phyloP scores from a whole-genome alignment of 768 basidiomycete species.

The Suillus subalutaceus region DNA sequence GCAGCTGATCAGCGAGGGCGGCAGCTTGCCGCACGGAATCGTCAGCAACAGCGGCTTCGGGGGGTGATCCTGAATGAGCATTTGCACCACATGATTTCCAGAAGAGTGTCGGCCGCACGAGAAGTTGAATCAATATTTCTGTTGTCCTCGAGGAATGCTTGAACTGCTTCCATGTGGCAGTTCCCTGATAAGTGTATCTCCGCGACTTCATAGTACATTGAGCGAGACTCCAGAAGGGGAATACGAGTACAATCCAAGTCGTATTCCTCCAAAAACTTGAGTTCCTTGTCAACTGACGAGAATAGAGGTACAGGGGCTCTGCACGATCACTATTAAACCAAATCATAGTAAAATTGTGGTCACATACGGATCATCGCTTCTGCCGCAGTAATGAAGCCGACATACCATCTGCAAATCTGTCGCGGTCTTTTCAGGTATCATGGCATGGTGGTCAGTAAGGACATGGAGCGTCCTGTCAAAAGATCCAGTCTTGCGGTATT shows the following conservation, averaged over 20 bases:
- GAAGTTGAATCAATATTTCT: constrained; percentile 27
- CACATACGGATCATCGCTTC: constrained; percentile 31
- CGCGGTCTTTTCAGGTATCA: constrained; percentile 36
- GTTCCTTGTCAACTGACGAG: constrained; percentile 36
- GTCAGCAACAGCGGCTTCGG: constrained; percentile 9
- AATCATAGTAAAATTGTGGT: not conserved
- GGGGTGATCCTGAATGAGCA: constrained; percentile 42
- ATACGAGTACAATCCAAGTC: constrained; percentile 53
- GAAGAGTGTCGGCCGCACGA: constrained; percentile 41
- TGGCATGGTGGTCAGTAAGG: constrained; percentile 36
- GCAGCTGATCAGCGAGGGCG: constrained; percentile 22
- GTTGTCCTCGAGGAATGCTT: constrained; percentile 43
- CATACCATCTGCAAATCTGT: constrained; percentile 45
- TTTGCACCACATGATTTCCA: constrained; percentile 48
- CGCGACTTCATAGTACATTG: constrained; percentile 51
- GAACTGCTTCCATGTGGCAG: constrained; percentile 48
- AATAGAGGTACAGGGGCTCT: constrained; percentile 58
- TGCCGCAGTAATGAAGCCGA: constrained; percentile 47
- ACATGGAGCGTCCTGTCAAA: constrained; percentile 58
- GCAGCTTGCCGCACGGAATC: constrained; percentile 24
- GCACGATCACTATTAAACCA: constrained; percentile 4
- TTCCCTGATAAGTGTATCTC: constrained; percentile 54
- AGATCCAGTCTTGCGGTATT: constrained; percentile 48
- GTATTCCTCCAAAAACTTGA: constrained; percentile 59
- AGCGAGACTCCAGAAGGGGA: constrained; percentile 44